Conservation (phyloP, 2,329 filamentous ascomycete genomes). For the Colletotrichum tropicale region DNA sequence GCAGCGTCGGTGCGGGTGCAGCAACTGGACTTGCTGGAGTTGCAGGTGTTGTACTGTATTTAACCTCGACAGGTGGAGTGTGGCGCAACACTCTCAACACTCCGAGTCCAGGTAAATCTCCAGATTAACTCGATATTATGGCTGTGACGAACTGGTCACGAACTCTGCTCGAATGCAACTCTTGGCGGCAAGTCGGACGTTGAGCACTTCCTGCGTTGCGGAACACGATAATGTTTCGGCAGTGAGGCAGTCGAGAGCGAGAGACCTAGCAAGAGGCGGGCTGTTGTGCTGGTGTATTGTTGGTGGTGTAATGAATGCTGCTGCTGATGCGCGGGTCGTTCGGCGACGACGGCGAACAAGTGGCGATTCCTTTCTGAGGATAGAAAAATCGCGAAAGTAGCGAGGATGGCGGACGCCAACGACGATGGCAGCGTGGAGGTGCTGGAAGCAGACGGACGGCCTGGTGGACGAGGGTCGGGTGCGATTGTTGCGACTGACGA, state of each 20-base stretch:
- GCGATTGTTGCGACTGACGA: conserved; percentile 3
- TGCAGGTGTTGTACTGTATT: not conserved
- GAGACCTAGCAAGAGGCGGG: not conserved
- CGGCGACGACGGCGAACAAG: not conserved
- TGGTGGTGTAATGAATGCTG: not conserved
- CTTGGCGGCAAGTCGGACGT: not conserved
- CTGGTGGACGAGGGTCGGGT: not conserved
- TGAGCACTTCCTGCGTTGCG: not conserved
- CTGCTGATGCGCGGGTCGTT: not conserved
- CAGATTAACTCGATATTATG: not conserved
- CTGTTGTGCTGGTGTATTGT: not conserved
- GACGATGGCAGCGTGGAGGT: conserved; percentile 2
- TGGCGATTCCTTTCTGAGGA: not conserved
- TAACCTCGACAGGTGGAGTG: conserved; percentile 1
- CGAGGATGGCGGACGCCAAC: not conserved
- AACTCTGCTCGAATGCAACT: not conserved
- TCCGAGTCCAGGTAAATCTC: not conserved
- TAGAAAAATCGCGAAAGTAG: not conserved
- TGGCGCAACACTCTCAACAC: not conserved
- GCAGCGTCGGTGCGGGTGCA: conserved; percentile 12
- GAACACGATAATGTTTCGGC: not conserved
- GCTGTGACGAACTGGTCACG: not conserved
- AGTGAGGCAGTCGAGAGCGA: not conserved
- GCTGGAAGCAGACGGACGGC: not conserved
- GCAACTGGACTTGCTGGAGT: not conserved